phyloP scores from a whole-genome alignment of 148 eudicot species.

The Vaccinium darrowii region DNA sequence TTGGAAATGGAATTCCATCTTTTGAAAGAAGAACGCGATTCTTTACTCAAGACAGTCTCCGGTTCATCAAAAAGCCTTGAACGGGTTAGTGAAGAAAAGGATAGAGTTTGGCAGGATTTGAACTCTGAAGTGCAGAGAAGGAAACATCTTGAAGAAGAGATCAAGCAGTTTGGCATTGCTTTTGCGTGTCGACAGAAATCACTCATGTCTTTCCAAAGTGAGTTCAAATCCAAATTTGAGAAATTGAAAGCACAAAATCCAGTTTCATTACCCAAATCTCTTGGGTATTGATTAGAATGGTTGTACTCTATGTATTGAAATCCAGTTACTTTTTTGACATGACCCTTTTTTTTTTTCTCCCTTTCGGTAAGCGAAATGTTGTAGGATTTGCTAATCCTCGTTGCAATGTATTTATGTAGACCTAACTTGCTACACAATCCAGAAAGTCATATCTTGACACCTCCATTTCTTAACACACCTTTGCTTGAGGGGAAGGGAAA shows the following conservation, averaged over 20 bases:
- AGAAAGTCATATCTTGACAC: background rate
- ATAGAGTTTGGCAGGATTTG: constrained; percentile 51
- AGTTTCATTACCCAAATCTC: constrained; percentile 51
- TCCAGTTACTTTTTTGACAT: background rate
- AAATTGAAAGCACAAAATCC: constrained; percentile 44
- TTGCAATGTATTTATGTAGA: background rate
- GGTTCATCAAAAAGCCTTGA: constrained; percentile 46
- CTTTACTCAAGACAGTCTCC: constrained; percentile 43
- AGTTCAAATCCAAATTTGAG: constrained; percentile 57
- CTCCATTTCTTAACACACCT: background rate
- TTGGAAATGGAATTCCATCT: constrained; percentile 60
- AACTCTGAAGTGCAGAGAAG: constrained; percentile 60
- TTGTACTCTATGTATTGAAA: background rate
- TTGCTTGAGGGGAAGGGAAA: no score
- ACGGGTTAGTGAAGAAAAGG: constrained; percentile 45
- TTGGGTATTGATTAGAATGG: constrained; percentile 40
- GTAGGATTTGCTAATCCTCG: background rate
- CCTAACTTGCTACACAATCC: background rate
- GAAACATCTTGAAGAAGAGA: constrained; percentile 66
- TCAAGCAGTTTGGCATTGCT: constrained; percentile 53
- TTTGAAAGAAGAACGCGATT: constrained; percentile 67
- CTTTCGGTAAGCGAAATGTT: background rate
- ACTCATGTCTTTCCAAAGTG: constrained; percentile 56
- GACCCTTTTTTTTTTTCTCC: background rate
- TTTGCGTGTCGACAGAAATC: constrained; percentile 65